A percentile compares a stretch with the other conserved stretches of the same genome.
Evolutionary conservation across 345 rosid species (phyloP).

Genomic region (Moricandia moricandioides): DNA sequence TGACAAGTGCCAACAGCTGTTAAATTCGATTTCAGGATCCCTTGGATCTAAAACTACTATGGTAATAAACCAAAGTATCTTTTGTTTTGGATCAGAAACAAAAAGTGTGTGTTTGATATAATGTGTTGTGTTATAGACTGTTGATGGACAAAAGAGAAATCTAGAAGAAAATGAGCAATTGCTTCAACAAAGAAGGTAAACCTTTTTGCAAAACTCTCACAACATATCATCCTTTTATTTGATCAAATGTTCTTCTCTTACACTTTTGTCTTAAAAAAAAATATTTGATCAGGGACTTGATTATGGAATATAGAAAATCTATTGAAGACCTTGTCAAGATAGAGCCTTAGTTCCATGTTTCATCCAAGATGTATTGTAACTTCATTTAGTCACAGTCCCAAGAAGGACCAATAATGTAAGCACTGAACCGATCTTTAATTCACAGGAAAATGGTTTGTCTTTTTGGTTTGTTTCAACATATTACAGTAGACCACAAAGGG

Average conservation of each 20-base stretch:
- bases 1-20: conserved; percentile 86
- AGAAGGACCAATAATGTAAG: background rate
- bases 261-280: background rate
- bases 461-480: background rate
- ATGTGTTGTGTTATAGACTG: conserved; percentile 48
- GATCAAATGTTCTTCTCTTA: background rate
- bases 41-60: conserved; percentile 55
- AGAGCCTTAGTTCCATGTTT: conserved; percentile 9
- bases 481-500: background rate
- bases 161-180: conserved; percentile 70
- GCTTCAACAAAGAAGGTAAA: conserved; percentile 64
- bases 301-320: conserved; percentile 54
- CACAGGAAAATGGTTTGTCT: background rate
- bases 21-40: conserved; percentile 74
- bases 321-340: conserved; percentile 47
- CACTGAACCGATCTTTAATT: background rate
- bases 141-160: conserved; percentile 76
- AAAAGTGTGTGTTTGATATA: background rate
- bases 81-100: background rate
- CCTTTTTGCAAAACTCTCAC: background rate
- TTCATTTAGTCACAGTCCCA: background rate
- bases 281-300: conserved; percentile 55
- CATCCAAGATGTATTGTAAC: background rate
- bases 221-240: background rate
- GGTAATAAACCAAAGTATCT: conserved; percentile 39